Evolutionary conservation across 2,329 filamentous ascomycete genomes (phyloP), one percentile per base, ranked within the genome.

Genomic region (Escovopsis sp.): DNA sequence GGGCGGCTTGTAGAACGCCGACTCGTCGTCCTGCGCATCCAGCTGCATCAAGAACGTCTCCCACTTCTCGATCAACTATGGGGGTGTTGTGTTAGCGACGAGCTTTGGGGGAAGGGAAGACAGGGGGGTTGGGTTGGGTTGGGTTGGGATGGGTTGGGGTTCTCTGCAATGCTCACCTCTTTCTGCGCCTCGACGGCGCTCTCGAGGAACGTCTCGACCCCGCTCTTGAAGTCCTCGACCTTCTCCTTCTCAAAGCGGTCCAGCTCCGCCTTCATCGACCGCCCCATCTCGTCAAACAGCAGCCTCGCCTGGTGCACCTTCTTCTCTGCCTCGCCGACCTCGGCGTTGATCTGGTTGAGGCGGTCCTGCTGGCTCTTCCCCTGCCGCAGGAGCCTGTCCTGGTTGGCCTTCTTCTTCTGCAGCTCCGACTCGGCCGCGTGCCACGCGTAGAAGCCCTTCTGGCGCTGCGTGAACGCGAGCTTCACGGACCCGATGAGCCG

Each of bases 141-240:
- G n/a, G n/a, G n/a, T n/a, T n/a, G n/a, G n/a, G n/a, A n/a, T n/a
- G n/a, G n/a, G n/a, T n/a, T n/a, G n/a, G n/a, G n/a, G n/a, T n/a
- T n/a, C n/a, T n/a, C n/a, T n/a, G 12, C 16, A 37, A 40, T 14
- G 20, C 75, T 61, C 59, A 91, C 89, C 80, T 98, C 91, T 65
- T 98, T 98, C 66, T 98, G 91, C 42, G 89, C 91, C 64, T 98
- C 91, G 4, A 98, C 87, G 4, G 91, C 86, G 55, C 91, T 88
- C 67, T 98, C 91, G 52, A 98, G 63, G 63, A 94, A 98, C 1
- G 91, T 98, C 67, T 98, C 91, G 2, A 98, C 88, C 0, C 88
- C 89, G 47, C 84, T 91, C 70, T 98, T 98, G 63, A 98, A 98
- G 58, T 98, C 91, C 58, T 98, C 91, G 3, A 98, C 91, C 68